Evolutionary conservation across 257 asterid species (phyloP).

Genomic region (Euphrasia confusa): DNA sequence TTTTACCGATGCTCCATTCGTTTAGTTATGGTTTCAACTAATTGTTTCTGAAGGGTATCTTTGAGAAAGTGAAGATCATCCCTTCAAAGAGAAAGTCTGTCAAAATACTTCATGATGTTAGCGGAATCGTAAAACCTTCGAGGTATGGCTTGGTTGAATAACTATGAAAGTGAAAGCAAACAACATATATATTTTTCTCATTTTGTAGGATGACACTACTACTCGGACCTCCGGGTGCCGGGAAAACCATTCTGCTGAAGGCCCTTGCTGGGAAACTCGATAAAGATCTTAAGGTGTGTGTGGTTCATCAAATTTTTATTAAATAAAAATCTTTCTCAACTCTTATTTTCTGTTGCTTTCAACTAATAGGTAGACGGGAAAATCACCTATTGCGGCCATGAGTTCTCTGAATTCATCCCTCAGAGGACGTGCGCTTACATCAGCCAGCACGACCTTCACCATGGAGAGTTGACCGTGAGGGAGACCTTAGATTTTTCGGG

Average conservation of each 20-base stretch:
- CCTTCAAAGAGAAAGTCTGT: constrained; percentile 72
- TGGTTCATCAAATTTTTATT: background rate
- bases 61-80: constrained; percentile 59
- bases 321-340: background rate
- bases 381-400: constrained; percentile 85
- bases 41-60: constrained; percentile 45
- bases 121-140: constrained; percentile 76
- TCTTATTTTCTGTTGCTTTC: constrained; percentile 13
- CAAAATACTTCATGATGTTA: constrained; percentile 67
- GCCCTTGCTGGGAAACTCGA: constrained; percentile 82
- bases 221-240: constrained; percentile 95
- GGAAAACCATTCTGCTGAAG: constrained; percentile 74
- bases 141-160: constrained; percentile 42
- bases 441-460: constrained; percentile 89
- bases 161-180: background rate
- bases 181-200: background rate
- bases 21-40: constrained; percentile 9
- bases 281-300: constrained; percentile 39
- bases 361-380: constrained; percentile 54
- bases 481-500: constrained; percentile 82
- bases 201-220: constrained; percentile 81
- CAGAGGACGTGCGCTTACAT: constrained; percentile 88
- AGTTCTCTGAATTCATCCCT: constrained; percentile 69
- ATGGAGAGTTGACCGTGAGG: constrained; percentile 91
- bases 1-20: background rate